Conservation (phyloP, 805 yeast species). For the Pachysolen tannophilus region DNA sequence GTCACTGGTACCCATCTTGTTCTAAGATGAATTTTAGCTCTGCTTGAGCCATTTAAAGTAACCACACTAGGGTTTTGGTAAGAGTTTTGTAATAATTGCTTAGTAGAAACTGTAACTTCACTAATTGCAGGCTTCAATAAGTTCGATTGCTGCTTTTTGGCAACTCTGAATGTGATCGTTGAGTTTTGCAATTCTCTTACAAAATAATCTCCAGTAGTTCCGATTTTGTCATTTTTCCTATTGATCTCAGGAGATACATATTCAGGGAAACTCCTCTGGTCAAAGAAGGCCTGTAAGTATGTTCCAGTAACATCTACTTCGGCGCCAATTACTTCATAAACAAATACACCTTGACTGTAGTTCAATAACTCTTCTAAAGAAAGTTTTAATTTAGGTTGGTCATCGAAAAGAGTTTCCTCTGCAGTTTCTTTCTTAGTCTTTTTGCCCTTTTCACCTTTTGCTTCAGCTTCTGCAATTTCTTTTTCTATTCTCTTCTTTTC, state of each 20-base stretch:
- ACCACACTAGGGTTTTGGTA: constrained; percentile 54
- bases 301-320: constrained; percentile 45
- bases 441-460: constrained; percentile 20
- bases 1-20: constrained; percentile 76
- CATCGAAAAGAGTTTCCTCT: constrained; percentile 27
- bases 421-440: constrained; percentile 29
- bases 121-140: constrained; percentile 52
- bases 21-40: constrained; percentile 47
- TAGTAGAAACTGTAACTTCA: constrained; percentile 58
- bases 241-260: constrained; percentile 45
- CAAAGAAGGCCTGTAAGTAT: constrained; percentile 70
- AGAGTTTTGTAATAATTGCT: constrained; percentile 55
- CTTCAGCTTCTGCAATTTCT: constrained; percentile 26
- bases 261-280: constrained; percentile 61
- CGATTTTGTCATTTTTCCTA: constrained; percentile 26
- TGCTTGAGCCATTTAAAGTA: constrained; percentile 44
- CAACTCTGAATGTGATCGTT: constrained; percentile 49
- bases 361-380: constrained; percentile 49
- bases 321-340: constrained; percentile 57
- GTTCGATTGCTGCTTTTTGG: constrained; percentile 44
- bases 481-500: constrained; percentile 23
- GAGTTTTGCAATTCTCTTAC: constrained; percentile 78
- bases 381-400: constrained; percentile 38
- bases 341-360: constrained; percentile 70
- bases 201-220: constrained; percentile 59